Base-by-base conservation (phyloP, 108 stramenopile species). In the Skeletonema potamos region DNA sequence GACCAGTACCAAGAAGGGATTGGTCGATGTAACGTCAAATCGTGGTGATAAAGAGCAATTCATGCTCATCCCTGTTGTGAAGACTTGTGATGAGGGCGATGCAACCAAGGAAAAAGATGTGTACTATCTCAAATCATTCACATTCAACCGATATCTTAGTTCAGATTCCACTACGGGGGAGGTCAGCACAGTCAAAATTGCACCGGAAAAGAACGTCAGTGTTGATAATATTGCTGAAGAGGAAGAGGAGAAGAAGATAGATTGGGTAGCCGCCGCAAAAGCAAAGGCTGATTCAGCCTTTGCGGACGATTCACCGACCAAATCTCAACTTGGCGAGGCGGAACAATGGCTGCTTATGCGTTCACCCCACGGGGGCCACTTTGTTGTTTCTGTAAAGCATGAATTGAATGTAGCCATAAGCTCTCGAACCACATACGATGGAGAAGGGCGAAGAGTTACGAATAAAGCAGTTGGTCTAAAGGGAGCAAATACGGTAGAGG, bases 111-210 rank as follows among this genome's bases (percentile, higher is more conserved):
- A 18, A 27, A 68, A 61, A n/a, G 58, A 61, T 17, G 20, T 68
- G 11, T 68, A 61, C 57, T 61, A 61, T 34, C 58, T 68, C 20
- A 68, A 68, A 68, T 68, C 67, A 27, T 61, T 60, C 67, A 68
- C 59, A 13, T 68, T 68, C 18, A 34, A 61, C n/a, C 56, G 67
- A 36, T 68, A 68, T 61, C 57, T 68, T 27, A 60, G 58, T 2
- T 59, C 67, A 3, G n/a, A 27, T 17, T 18, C 58, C 24, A 15
- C 15, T 3, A 28, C 58, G 24, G 67, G 67, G 13, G 26, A 59
- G 29, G 34, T 68, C 26, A 68, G 59, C 27, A 68, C 67, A n/a
- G 59, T 61, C 27, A 59, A 68, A 20, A 61, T 68, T 32, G 3
- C 67, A 13, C 20, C 27, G 2, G 60, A 61, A n/a, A 10, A 24